A percentile compares a stretch with the other conserved stretches of the same genome.
Conservation (phyloP, 441 rosid genomes). For the Eutrema salsugineum region DNA sequence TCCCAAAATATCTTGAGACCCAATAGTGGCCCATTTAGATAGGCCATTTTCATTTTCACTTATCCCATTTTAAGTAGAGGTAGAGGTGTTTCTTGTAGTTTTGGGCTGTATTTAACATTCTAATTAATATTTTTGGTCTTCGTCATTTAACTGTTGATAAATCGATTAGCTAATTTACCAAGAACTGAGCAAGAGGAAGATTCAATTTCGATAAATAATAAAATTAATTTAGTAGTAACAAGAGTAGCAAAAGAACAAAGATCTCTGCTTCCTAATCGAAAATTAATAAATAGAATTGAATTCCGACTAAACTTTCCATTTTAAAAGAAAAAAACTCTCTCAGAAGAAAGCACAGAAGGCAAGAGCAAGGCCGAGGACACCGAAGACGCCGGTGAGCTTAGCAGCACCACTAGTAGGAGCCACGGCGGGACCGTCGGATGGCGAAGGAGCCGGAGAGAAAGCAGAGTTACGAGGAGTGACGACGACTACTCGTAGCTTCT, state of each 20-base stretch:
- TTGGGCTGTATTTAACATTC: background rate
- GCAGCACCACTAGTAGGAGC: slow-evolving; percentile 48
- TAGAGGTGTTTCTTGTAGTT: background rate
- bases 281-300: slow-evolving; percentile 12
- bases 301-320: background rate
- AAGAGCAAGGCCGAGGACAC: slow-evolving; percentile 17
- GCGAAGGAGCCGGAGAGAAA: slow-evolving; percentile 81
- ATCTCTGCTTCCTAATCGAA: background rate
- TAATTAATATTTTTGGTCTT: background rate
- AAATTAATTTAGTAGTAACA: slow-evolving; percentile 4
- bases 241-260: background rate
- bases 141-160: background rate
- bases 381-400: slow-evolving; percentile 3
- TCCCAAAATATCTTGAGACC: slow-evolving; percentile 18
- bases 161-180: no score
- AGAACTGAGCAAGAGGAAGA: background rate
- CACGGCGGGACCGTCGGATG: slow-evolving; percentile 59
- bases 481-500: slow-evolving; percentile 69
- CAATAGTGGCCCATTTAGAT: background rate
- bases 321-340: background rate
- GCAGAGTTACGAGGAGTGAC: slow-evolving; percentile 40
- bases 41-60: background rate
- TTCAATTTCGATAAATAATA: background rate
- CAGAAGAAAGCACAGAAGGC: slow-evolving; percentile 23
- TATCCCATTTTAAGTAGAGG: background rate